Evolutionary conservation across 495 filamentous ascomycete genomes (phyloP).

Genomic region (Neurospora sp.): DNA sequence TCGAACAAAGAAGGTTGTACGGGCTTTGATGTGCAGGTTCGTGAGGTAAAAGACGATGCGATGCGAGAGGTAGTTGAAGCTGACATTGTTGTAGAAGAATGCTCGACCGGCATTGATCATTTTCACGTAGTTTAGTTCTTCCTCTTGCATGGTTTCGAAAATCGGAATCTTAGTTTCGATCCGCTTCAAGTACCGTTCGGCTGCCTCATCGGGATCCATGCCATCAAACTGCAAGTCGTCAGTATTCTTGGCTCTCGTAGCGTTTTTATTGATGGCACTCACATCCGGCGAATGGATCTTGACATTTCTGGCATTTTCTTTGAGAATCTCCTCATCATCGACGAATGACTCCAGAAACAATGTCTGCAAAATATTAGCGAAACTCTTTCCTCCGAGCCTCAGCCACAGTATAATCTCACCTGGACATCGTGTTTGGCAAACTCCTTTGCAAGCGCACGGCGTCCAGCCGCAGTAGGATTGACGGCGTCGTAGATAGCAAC

Average conservation of each 20-base stretch:
- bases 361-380: slow-evolving; percentile 46
- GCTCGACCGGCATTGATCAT: slow-evolving; percentile 98
- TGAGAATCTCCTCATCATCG: slow-evolving; percentile 83
- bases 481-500: slow-evolving; percentile 99
- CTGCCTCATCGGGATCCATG: slow-evolving; percentile 85
- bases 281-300: slow-evolving; percentile 98
- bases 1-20: slow-evolving; percentile 88
- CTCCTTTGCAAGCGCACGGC: slow-evolving; percentile 81
- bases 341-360: slow-evolving; percentile 95
- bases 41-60: slow-evolving; percentile 96
- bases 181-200: slow-evolving; percentile 78
- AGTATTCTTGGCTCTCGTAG: slow-evolving; percentile 8
- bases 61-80: slow-evolving; percentile 90
- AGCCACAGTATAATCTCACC: slow-evolving; percentile 33
- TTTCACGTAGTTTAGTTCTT: slow-evolving; percentile 93
- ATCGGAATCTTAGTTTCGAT: slow-evolving; percentile 88
- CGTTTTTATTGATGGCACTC: slow-evolving; percentile 14
- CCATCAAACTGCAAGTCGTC: slow-evolving; percentile 58
- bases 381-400: not conserved
- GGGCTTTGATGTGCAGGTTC: slow-evolving; percentile 91
- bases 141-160: slow-evolving; percentile 94
- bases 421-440: slow-evolving; percentile 94
- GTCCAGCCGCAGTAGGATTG: slow-evolving; percentile 79
- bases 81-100: slow-evolving; percentile 87
- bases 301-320: slow-evolving; percentile 93